A percentile compares a stretch with the other conserved stretches of the same genome.
Evolutionary conservation across 495 filamentous ascomycete species (phyloP).

Genomic region (Penicillium odoratum): DNA sequence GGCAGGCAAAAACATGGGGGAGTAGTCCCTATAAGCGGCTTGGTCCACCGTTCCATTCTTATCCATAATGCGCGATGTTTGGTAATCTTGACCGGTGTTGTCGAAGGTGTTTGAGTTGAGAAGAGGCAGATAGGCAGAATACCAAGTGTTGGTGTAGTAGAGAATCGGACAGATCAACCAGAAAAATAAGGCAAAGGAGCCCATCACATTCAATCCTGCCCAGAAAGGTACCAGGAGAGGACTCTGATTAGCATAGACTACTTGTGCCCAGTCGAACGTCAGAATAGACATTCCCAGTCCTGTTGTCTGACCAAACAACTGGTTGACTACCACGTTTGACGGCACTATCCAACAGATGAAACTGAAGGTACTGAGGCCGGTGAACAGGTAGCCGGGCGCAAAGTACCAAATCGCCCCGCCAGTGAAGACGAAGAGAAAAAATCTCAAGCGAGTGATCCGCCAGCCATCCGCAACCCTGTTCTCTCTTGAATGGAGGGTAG

Average conservation of each 20-base stretch:
- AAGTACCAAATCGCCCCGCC: conserved; percentile 76
- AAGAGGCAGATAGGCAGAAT: conserved; percentile 51
- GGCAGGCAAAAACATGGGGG: conserved; percentile 48
- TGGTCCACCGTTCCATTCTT: conserved; percentile 39
- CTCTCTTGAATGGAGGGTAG: conserved; percentile 78
- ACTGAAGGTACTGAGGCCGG: conserved; percentile 85
- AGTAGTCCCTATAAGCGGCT: conserved; percentile 44
- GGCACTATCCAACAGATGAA: conserved; percentile 91
- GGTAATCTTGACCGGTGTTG: conserved; percentile 43
- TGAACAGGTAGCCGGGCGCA: conserved; percentile 79
- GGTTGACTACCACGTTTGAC: conserved; percentile 65
- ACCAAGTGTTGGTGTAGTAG: conserved; percentile 70
- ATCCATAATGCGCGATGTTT: conserved; percentile 46
- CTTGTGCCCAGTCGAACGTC: conserved; percentile 93
- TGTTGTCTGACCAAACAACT: conserved; percentile 65
- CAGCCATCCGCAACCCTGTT: conserved; percentile 83
- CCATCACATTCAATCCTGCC: conserved; percentile 87
- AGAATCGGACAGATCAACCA: conserved; percentile 81
- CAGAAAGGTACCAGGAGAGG: conserved; percentile 87
- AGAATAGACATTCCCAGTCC: conserved; percentile 79
- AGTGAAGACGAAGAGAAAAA: conserved; percentile 73
- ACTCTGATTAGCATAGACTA: conserved; percentile 81
- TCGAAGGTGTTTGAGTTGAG: conserved; percentile 51
- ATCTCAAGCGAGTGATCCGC: conserved; percentile 75
- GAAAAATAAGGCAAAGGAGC: conserved; percentile 82